Evolutionary conservation across 2,329 filamentous ascomycete genomes (phyloP).

Genomic region (Phaeosphaeria sp.): DNA sequence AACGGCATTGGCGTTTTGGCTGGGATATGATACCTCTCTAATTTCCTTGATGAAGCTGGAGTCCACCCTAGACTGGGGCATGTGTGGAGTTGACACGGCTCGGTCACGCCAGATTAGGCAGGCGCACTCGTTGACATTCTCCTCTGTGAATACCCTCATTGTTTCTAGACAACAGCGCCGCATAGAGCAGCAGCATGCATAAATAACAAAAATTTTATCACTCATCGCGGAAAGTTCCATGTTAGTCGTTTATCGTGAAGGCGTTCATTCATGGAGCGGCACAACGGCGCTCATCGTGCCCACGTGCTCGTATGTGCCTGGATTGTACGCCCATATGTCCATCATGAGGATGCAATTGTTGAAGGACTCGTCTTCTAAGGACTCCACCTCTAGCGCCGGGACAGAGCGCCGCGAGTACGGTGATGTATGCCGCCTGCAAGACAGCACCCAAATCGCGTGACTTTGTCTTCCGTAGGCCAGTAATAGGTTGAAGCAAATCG

Average conservation of each 20-base stretch:
- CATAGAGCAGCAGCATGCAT: slow-evolving; percentile 1
- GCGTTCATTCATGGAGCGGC: not conserved
- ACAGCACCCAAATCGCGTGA: too few relatives aligned
- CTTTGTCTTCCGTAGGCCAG: too few relatives aligned
- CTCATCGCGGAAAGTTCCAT: not conserved
- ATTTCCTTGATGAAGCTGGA: slow-evolving; percentile 13
- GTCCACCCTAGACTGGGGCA: slow-evolving; percentile 18
- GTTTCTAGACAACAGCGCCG: slow-evolving; percentile 7
- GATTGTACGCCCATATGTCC: not conserved
- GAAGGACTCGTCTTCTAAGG: slow-evolving; percentile 1
- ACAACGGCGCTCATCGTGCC: not conserved
- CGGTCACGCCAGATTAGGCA: slow-evolving; percentile 8
- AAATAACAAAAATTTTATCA: slow-evolving; percentile 1
- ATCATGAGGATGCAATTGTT: not conserved
- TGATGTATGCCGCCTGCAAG: too few relatives aligned
- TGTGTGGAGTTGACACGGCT: slow-evolving; percentile 7
- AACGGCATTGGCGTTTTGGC: slow-evolving; percentile 17
- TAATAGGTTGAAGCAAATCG: too few relatives aligned
- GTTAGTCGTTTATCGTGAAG: not conserved
- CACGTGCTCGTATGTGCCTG: not conserved
- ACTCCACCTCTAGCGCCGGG: not conserved
- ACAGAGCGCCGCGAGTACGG: too few relatives aligned
- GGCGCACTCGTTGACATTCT: slow-evolving; percentile 1
- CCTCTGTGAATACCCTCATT: slow-evolving; percentile 14
- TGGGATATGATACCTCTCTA: slow-evolving; percentile 17